Percentiles rank a stretch among this genome's conserved stretches.
Evolutionary conservation across 345 rosid genomes (phyloP).

Genomic region (Lumnitzera littorea): DNA sequence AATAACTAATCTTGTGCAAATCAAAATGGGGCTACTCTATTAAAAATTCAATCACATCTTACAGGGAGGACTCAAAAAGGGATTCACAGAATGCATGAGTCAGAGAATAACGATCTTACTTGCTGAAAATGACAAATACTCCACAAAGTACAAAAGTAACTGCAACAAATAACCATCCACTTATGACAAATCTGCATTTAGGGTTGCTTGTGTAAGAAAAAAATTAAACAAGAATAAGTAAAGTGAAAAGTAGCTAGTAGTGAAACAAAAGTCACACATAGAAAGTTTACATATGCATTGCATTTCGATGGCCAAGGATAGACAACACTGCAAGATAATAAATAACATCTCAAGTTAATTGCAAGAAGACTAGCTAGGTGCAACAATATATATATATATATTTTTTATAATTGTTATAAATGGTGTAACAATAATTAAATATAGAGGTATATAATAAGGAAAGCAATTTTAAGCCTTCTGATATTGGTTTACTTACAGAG

Average conservation of each 20-base stretch:
- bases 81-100: background rate
- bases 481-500: conserved; percentile 45
- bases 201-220: background rate
- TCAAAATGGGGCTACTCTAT: no score
- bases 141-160: conserved; percentile 83
- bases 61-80: no score
- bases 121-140: conserved; percentile 69
- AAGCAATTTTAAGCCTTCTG: no score
- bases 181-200: conserved; percentile 57
- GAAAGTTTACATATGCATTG: conserved; percentile 64
- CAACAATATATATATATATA: no score
- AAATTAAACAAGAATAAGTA: conserved; percentile 5
- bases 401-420: conserved; percentile 2
- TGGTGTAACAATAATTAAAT: conserved; percentile 7
- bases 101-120: conserved; percentile 34
- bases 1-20: no score
- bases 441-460: conserved; percentile 1
- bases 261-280: background rate
- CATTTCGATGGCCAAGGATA: conserved; percentile 61
- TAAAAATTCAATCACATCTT: no score
- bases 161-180: conserved; percentile 91
- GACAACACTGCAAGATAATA: conserved; percentile 51
- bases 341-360: conserved; percentile 7
- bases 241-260: background rate
- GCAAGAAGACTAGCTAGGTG: conserved; percentile 9